A percentile compares a stretch with the other conserved stretches of the same genome.
These are phyloP conservation scores for Zopfochytrium polystomum DNA, from an alignment of 371 early-diverging fungal species.

Conservation along the genomic window DNA sequence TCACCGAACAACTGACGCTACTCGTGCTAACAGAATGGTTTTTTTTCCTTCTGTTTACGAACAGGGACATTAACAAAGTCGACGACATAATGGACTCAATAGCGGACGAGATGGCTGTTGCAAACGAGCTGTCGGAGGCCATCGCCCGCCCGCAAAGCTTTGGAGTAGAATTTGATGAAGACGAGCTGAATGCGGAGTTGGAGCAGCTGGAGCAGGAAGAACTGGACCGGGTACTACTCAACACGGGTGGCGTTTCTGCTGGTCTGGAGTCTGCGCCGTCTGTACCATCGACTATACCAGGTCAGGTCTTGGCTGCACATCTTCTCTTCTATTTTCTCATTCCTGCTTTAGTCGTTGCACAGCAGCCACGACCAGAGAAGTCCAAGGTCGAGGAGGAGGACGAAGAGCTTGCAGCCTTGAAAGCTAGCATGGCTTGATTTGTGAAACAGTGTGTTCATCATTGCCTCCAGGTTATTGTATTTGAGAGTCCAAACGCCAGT, in stretches of 20 bases:
- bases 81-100: slow-evolving; percentile 96
- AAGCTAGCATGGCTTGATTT: slow-evolving; percentile 83
- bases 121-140: slow-evolving; percentile 91
- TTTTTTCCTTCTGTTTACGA: slow-evolving; percentile 9
- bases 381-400: slow-evolving; percentile 76
- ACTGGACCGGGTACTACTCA: slow-evolving; percentile 80
- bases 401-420: slow-evolving; percentile 76
- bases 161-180: slow-evolving; percentile 90
- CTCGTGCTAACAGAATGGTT: not conserved
- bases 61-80: slow-evolving; percentile 89
- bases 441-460: no score
- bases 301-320: slow-evolving; percentile 39
- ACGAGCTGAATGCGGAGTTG: slow-evolving; percentile 87
- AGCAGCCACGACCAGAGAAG: slow-evolving; percentile 45
- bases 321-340: not conserved
- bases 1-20: slow-evolving; percentile 1
- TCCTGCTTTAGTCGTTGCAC: slow-evolving; percentile 36
- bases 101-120: slow-evolving; percentile 94
- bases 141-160: slow-evolving; percentile 84
- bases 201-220: slow-evolving; percentile 93
- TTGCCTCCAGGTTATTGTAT: no score
- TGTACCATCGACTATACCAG: slow-evolving; percentile 57
- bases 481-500: no score
- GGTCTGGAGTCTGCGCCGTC: slow-evolving; percentile 54
- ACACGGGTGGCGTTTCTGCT: slow-evolving; percentile 44